phyloP scores from a whole-genome alignment of 75 land plant genomes.

The Pseudotsuga menziesii region DNA sequence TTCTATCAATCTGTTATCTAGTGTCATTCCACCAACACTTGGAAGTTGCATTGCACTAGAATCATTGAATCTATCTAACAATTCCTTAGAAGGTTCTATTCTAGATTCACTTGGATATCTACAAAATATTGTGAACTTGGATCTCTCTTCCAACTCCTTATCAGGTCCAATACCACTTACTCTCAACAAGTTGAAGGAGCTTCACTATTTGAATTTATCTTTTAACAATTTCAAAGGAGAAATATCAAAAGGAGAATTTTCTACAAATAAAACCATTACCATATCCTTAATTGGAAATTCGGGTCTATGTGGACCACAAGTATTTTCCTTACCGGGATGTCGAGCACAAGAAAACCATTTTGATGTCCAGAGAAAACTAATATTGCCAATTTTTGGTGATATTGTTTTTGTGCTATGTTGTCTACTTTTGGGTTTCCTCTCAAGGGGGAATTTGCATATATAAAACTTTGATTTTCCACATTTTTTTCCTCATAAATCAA shows the following conservation, averaged over 20 bases:
- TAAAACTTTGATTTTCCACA: not conserved
- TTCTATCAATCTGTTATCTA: conserved; percentile 27
- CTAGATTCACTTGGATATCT: conserved; percentile 17
- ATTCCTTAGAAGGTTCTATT: conserved; percentile 16
- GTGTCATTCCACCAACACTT: conserved; percentile 24
- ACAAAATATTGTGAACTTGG: not conserved
- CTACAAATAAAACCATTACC: conserved; percentile 11
- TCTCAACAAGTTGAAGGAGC: conserved; percentile 1
- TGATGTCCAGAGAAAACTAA: not conserved
- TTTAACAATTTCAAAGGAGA: conserved; percentile 25
- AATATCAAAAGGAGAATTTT: conserved; percentile 11
- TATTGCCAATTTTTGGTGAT: not conserved
- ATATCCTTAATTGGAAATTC: conserved; percentile 19
- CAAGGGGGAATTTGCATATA: not conserved
- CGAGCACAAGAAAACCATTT: not conserved
- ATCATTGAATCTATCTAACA: conserved; percentile 26
- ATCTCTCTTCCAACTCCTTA: conserved; percentile 12
- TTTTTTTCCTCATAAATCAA: not conserved
- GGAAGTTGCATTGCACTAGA: conserved; percentile 18
- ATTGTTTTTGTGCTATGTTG: not conserved
- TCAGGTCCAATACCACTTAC: conserved; percentile 13
- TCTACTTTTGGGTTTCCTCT: not conserved
- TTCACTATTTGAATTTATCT: conserved; percentile 28
- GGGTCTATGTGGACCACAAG: conserved; percentile 23
- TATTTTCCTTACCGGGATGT: conserved; percentile 4